Conservation (phyloP, 2,329 filamentous ascomycete species). For the Dothiorella sarmentorum region DNA sequence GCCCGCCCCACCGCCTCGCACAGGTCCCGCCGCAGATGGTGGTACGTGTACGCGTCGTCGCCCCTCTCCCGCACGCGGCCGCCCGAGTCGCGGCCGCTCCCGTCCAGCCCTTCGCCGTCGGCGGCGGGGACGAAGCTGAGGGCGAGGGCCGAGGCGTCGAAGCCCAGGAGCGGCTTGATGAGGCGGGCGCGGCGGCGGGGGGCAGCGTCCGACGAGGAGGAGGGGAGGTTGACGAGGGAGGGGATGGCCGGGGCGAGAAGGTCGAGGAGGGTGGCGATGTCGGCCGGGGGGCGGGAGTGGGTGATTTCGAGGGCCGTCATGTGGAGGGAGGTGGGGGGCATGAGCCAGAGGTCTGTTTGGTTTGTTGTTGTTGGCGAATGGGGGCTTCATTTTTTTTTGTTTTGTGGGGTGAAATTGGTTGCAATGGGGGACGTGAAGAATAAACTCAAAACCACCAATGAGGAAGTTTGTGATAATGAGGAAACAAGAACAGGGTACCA, state of each 20-base stretch:
- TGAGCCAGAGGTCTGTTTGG: slow-evolving; percentile 71
- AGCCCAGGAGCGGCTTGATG: slow-evolving; percentile 78
- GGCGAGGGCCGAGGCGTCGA: slow-evolving; percentile 80
- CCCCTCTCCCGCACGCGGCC: slow-evolving; percentile 30
- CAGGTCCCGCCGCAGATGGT: slow-evolving; percentile 80
- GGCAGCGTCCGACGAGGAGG: no score
- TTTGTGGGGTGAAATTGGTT: not conserved
- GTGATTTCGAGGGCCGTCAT: slow-evolving; percentile 81
- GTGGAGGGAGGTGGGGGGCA: slow-evolving; percentile 75
- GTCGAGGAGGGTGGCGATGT: slow-evolving; percentile 63
- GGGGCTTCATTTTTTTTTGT: not conserved
- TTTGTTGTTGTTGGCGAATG: slow-evolving; percentile 17
- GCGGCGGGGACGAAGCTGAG: slow-evolving; percentile 81
- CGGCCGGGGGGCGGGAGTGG: slow-evolving; percentile 68
- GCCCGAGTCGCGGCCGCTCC: not conserved
- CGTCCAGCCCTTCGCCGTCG: slow-evolving; percentile 36
- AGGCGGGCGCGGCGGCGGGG: slow-evolving; percentile 67
- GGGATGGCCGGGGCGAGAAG: slow-evolving; percentile 55
- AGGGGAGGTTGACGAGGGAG: slow-evolving; percentile 63
- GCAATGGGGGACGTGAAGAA: no score
- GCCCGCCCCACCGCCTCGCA: slow-evolving; percentile 50
- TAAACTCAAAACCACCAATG: no score
- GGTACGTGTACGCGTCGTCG: slow-evolving; percentile 75
- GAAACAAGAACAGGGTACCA: no score
- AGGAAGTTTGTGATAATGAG: no score